A percentile compares a stretch with the other conserved stretches of the same genome.
Conservation (phyloP, 1,284 basidiomycete genomes). For the Cryptococcus sp. region DNA sequence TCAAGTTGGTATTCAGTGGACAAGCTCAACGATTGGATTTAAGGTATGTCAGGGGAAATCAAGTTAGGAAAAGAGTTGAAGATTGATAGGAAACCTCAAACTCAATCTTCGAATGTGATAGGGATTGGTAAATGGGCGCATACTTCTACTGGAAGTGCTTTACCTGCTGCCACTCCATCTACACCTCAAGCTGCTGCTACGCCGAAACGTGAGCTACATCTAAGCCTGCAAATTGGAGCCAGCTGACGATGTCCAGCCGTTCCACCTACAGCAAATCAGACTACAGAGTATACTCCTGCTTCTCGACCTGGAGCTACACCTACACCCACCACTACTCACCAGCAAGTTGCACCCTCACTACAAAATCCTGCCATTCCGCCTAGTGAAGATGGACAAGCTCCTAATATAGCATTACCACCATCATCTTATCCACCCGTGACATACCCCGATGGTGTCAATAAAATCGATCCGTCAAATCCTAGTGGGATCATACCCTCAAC, state of each 20-base stretch:
- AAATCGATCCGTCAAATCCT: constrained; percentile 60
- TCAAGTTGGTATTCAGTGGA: constrained; percentile 45
- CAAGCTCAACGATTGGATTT: constrained; percentile 35
- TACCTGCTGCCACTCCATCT: constrained; percentile 19
- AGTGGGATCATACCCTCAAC: constrained; percentile 54
- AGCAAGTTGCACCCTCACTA: constrained; percentile 25
- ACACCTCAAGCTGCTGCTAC: constrained; percentile 13
- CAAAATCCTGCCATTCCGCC: constrained; percentile 18
- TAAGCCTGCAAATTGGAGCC: neutral
- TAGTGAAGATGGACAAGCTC: constrained; percentile 8
- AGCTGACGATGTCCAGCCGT: neutral
- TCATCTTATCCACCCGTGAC: constrained; percentile 38
- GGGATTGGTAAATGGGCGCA: constrained; percentile 46
- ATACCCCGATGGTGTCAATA: constrained; percentile 35
- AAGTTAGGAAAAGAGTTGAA: neutral
- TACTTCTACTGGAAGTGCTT: constrained; percentile 28
- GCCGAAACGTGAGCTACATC: neutral
- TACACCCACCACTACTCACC: constrained; percentile 32
- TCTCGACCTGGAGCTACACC: constrained; percentile 56
- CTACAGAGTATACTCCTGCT: constrained; percentile 86
- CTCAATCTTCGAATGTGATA: constrained; percentile 32
- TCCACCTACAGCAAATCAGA: constrained; percentile 59
- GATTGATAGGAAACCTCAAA: constrained; percentile 34
- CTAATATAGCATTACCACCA: constrained; percentile 22
- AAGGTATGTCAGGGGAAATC: constrained; percentile 21